Conservation (phyloP, 2,329 filamentous ascomycete species). For the Neonectria coccinea region DNA sequence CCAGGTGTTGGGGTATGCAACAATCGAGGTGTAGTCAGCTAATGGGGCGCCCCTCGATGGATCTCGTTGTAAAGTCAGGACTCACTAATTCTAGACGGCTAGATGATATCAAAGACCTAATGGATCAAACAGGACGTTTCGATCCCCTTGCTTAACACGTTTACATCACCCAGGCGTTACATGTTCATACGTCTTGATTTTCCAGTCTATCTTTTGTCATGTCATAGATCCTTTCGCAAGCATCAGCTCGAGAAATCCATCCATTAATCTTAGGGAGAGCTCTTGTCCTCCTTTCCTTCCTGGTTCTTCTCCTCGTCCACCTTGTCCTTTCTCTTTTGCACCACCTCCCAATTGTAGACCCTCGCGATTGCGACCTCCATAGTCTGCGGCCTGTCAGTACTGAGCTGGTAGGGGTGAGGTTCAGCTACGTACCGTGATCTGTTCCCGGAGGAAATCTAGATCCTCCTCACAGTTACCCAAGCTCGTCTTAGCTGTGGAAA, state of each 20-base stretch:
- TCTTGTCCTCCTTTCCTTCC: slow-evolving; percentile 54
- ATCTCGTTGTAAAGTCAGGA: not conserved
- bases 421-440: slow-evolving; percentile 81
- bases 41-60: slow-evolving; percentile 19
- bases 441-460: slow-evolving; percentile 92
- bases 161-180: not conserved
- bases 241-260: slow-evolving; percentile 21
- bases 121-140: not conserved
- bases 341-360: slow-evolving; percentile 99
- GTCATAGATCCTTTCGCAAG: slow-evolving; percentile 30
- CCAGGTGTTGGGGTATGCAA: slow-evolving; percentile 17
- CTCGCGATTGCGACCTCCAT: slow-evolving; percentile 96
- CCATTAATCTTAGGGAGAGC: slow-evolving; percentile 44
- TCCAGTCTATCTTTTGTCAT: slow-evolving; percentile 26
- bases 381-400: slow-evolving; percentile 67
- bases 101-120: not conserved
- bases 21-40: slow-evolving; percentile 17
- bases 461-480: slow-evolving; percentile 94
- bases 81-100: not conserved
- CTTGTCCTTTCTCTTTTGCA: slow-evolving; percentile 93
- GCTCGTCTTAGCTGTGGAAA: slow-evolving; percentile 82
- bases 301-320: slow-evolving; percentile 66
- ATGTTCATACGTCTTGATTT: not conserved
- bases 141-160: not conserved
- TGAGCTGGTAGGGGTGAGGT: not conserved